phyloP scores from a whole-genome alignment of 768 basidiomycete species.

The Leccinum boreale region DNA sequence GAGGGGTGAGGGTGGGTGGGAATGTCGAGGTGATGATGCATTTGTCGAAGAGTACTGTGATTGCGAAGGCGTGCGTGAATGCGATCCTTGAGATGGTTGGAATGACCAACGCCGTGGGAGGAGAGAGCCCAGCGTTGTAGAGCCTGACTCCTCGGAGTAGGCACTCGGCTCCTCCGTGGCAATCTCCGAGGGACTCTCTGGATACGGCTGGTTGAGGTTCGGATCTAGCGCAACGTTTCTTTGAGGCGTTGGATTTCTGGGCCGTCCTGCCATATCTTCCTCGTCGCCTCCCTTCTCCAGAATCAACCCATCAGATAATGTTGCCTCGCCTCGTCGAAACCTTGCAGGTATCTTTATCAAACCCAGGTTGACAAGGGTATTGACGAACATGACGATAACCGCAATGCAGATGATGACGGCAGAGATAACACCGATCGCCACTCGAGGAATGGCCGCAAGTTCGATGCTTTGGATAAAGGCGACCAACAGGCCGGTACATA shows the following conservation, averaged over 20 bases:
- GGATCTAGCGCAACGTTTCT: slow-evolving; percentile 41
- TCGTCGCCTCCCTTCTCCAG: slow-evolving; percentile 30
- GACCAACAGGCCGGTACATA: slow-evolving; percentile 69
- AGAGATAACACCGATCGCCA: slow-evolving; percentile 73
- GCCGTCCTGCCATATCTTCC: slow-evolving; percentile 31
- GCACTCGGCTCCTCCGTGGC: slow-evolving; percentile 21
- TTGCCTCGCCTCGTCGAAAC: slow-evolving; percentile 14
- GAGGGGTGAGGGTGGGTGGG: slow-evolving; percentile 31
- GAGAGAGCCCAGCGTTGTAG: slow-evolving; percentile 34
- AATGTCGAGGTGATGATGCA: slow-evolving; percentile 30
- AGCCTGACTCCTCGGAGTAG: slow-evolving; percentile 34
- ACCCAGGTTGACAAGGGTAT: slow-evolving; percentile 53
- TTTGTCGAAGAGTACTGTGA: slow-evolving; percentile 30
- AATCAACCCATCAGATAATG: slow-evolving; percentile 14
- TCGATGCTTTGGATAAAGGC: slow-evolving; percentile 67
- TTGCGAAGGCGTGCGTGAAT: slow-evolving; percentile 30
- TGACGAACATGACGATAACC: slow-evolving; percentile 65
- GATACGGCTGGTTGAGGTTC: slow-evolving; percentile 41
- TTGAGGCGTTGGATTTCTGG: slow-evolving; percentile 54
- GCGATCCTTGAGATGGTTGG: slow-evolving; percentile 27
- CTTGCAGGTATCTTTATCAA: slow-evolving; percentile 25
- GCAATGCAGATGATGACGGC: slow-evolving; percentile 71
- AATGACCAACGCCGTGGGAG: slow-evolving; percentile 33
- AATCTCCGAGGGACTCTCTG: slow-evolving; percentile 33
- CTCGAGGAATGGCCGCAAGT: slow-evolving; percentile 73